Conservation (phyloP, 352 stramenopile species). For the Globisporangium solare region DNA sequence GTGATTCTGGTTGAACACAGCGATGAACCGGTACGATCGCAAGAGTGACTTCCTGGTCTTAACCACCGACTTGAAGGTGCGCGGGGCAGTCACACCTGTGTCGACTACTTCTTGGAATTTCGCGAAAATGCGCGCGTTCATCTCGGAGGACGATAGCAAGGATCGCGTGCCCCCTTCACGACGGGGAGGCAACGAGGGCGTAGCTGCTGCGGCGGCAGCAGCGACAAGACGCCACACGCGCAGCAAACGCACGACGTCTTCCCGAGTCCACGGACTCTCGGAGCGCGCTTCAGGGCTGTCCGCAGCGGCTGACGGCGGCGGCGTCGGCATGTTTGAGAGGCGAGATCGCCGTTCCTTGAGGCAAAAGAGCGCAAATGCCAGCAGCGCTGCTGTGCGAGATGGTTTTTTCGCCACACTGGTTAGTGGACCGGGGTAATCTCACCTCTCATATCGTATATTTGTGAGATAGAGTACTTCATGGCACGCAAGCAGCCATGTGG, state of each 20-base stretch:
- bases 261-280: conserved; percentile 6
- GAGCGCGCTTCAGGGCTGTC: not conserved
- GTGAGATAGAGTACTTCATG: no score
- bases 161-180: no score
- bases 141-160: not conserved
- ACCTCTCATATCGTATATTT: no score
- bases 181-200: not conserved
- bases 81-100: not conserved
- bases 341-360: no score
- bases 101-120: conserved; percentile 4
- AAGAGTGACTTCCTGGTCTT: conserved; percentile 13
- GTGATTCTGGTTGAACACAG: conserved; percentile 13
- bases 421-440: no score
- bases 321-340: not conserved
- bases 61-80: conserved; percentile 11
- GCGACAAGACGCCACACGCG: conserved; percentile 5
- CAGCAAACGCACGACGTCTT: conserved; percentile 3
- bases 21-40: conserved; percentile 15
- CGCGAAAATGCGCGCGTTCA: conserved; percentile 8
- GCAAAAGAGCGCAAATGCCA: no score
- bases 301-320: no score
- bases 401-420: no score
- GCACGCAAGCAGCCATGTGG: no score
- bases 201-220: conserved; percentile 2
- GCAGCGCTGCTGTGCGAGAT: no score